Evolutionary conservation across 1,139 yeast genomes (phyloP).

Genomic region (Lodderomyces parapsilosis): DNA sequence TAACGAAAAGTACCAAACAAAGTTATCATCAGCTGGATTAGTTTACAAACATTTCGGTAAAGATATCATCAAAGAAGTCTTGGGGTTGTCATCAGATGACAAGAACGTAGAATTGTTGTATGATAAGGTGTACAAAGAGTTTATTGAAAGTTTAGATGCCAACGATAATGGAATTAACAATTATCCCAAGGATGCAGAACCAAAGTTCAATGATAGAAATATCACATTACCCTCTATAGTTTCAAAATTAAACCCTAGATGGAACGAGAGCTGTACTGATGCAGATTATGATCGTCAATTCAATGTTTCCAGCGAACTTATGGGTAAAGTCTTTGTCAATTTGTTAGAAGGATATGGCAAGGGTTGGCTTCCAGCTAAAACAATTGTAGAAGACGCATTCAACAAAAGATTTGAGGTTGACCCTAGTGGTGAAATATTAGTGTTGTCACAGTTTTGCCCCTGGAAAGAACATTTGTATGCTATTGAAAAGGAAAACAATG

Average conservation of each 20-base stretch:
- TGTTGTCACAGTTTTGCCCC: slow-evolving; percentile 74
- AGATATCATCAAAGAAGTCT: slow-evolving; percentile 58
- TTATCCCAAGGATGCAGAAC: slow-evolving; percentile 52
- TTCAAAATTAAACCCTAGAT: slow-evolving; percentile 77
- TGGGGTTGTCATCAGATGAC: slow-evolving; percentile 26
- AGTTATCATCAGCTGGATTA: slow-evolving; percentile 90
- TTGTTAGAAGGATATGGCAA: slow-evolving; percentile 72
- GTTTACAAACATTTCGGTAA: slow-evolving; percentile 91
- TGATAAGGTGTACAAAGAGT: slow-evolving; percentile 75
- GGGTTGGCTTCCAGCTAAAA: slow-evolving; percentile 90
- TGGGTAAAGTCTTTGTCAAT: slow-evolving; percentile 77
- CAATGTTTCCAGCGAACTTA: slow-evolving; percentile 67
- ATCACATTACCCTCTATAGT: slow-evolving; percentile 79
- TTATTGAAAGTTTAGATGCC: slow-evolving; percentile 91
- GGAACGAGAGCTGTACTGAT: slow-evolving; percentile 71
- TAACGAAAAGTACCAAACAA: slow-evolving; percentile 50
- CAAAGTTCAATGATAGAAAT: slow-evolving; percentile 33
- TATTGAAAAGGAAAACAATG: slow-evolving; percentile 62
- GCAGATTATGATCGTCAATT: slow-evolving; percentile 67
- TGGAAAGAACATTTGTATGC: slow-evolving; percentile 92
- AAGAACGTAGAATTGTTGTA: slow-evolving; percentile 60
- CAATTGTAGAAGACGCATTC: slow-evolving; percentile 71
- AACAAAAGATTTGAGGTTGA: slow-evolving; percentile 52
- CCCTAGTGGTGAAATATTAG: slow-evolving; percentile 67
- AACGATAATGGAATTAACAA: slow-evolving; percentile 91